Conservation (phyloP, 768 basidiomycete species). For the Psilocybe sp. region DNA sequence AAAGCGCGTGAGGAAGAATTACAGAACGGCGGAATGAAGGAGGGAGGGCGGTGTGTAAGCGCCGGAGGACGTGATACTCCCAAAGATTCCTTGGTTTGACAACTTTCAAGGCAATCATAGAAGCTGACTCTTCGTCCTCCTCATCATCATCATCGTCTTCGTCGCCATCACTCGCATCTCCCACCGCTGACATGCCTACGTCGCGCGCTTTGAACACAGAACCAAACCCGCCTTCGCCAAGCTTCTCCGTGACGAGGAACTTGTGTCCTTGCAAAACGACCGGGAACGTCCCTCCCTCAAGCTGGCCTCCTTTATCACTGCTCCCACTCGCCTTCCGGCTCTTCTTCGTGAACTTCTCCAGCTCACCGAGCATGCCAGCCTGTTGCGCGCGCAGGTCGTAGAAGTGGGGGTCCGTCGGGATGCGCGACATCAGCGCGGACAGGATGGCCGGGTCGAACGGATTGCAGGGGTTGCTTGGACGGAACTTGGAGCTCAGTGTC, state of each 20-base stretch:
- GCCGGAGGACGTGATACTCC: conserved; percentile 87
- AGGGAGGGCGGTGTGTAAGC: conserved; percentile 71
- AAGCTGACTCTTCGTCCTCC: conserved; percentile 49
- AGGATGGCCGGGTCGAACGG: conserved; percentile 73
- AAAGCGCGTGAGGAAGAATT: conserved; percentile 74
- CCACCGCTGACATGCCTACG: conserved; percentile 34
- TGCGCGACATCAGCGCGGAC: conserved; percentile 58
- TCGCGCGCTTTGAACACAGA: conserved; percentile 87
- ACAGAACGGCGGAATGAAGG: conserved; percentile 60
- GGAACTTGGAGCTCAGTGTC: conserved; percentile 59
- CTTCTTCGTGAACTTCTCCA: conserved; percentile 72
- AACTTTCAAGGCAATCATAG: conserved; percentile 84
- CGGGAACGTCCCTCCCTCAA: conserved; percentile 41
- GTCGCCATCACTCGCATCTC: conserved; percentile 47
- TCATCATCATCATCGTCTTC: conserved; percentile 52
- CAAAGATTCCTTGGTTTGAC: conserved; percentile 87
- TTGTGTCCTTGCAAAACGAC: conserved; percentile 61
- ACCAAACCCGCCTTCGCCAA: conserved; percentile 97
- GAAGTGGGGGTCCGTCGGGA: conserved; percentile 58
- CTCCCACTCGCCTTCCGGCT: conserved; percentile 39
- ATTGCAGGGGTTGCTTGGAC: conserved; percentile 84
- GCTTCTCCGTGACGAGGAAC: conserved; percentile 77
- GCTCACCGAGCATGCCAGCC: conserved; percentile 56
- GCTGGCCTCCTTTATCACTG: conserved; percentile 24
- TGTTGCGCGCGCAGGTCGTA: conserved; percentile 55